A percentile compares a stretch with the other conserved stretches of the same genome.
Evolutionary conservation across 441 rosid genomes (phyloP).

Genomic region (Pelargonium australe): DNA sequence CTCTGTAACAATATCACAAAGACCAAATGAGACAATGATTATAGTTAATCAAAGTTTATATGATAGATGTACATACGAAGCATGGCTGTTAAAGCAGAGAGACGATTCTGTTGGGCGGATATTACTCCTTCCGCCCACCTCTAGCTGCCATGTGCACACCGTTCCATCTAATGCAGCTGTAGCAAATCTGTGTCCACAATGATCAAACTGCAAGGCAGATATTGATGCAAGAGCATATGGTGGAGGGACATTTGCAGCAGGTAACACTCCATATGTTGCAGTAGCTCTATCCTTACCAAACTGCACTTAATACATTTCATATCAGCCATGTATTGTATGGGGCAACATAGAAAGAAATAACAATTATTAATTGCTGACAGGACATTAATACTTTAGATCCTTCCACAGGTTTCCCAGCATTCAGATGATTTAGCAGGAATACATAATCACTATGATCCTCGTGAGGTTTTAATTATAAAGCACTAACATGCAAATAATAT

Average conservation of each 20-base stretch:
- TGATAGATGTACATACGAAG: constrained; percentile 55
- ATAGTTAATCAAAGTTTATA: constrained; percentile 1
- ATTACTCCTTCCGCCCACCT: constrained; percentile 92
- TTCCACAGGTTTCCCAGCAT: background rate
- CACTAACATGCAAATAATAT: background rate
- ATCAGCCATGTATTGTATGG: constrained; percentile 22
- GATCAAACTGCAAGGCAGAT: constrained; percentile 81
- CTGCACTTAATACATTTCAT: constrained; percentile 39
- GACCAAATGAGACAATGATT: constrained; percentile 2
- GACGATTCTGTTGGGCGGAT: constrained; percentile 76
- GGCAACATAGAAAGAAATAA: constrained; percentile 16
- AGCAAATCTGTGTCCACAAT: constrained; percentile 85
- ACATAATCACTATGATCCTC: background rate
- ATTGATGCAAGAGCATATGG: constrained; percentile 89
- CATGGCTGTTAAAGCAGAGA: constrained; percentile 78
- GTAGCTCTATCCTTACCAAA: constrained; percentile 74
- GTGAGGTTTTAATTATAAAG: background rate
- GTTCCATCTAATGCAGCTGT: constrained; percentile 89
- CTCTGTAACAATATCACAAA: constrained; percentile 45
- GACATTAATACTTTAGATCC: constrained; percentile 6
- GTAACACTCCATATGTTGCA: constrained; percentile 88
- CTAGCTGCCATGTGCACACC: constrained; percentile 89
- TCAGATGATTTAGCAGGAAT: background rate
- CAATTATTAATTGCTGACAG: constrained; percentile 5
- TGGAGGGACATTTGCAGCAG: constrained; percentile 83